phyloP scores from a whole-genome alignment of 768 basidiomycete genomes.

The Serendipita sp. region DNA sequence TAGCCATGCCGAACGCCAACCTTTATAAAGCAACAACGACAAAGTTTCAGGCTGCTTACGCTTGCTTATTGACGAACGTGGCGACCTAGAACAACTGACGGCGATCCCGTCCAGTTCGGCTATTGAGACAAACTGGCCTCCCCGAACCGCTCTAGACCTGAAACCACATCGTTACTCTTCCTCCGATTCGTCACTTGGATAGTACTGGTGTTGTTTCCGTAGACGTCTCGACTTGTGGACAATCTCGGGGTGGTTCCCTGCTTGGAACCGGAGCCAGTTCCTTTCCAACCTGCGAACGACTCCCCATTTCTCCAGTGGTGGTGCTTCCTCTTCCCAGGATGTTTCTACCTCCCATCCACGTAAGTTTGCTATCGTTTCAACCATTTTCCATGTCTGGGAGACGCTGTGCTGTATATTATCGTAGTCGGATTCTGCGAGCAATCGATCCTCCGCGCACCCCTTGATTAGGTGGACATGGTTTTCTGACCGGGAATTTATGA shows the following conservation, averaged over 20 bases:
- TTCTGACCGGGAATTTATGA: conserved; percentile 59
- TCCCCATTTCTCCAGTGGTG: conserved; percentile 34
- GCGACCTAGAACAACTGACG: too few species aligned
- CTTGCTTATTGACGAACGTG: too few species aligned
- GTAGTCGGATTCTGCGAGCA: conserved; percentile 80
- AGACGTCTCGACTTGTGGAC: neutral
- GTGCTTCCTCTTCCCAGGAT: conserved; percentile 28
- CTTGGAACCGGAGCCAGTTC: conserved; percentile 53
- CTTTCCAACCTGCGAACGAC: conserved; percentile 45
- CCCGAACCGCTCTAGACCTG: neutral
- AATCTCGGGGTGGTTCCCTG: conserved; percentile 26
- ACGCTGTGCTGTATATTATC: conserved; percentile 45
- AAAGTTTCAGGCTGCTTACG: too few species aligned
- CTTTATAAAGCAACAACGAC: too few species aligned
- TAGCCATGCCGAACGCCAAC: too few species aligned
- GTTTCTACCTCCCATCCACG: conserved; percentile 63
- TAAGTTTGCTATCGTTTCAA: conserved; percentile 51
- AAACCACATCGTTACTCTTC: neutral
- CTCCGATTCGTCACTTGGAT: conserved; percentile 3
- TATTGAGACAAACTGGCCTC: too few species aligned
- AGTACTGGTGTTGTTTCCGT: neutral
- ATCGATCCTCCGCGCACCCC: conserved; percentile 41
- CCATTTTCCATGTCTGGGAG: conserved; percentile 58
- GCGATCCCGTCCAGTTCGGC: too few species aligned
- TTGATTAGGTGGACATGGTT: conserved; percentile 48